These are phyloP conservation scores for Aspergillus quadricinctus DNA, from an alignment of 2,329 filamentous ascomycete species.

Conservation along the genomic window DNA sequence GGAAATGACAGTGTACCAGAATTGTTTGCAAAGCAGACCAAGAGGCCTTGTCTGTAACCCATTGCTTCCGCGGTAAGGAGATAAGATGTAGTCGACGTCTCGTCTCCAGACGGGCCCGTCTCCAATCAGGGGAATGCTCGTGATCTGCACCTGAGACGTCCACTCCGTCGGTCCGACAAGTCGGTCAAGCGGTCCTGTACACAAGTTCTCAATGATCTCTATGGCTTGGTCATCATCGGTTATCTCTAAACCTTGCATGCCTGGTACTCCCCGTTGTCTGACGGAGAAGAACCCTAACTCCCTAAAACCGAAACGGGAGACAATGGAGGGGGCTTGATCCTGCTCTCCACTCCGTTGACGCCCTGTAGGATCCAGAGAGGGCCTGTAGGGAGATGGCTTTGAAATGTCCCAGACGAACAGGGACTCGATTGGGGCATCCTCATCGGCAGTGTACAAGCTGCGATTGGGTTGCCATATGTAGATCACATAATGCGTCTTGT, in stretches of 20 bases:
- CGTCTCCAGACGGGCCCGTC: constrained; percentile 50
- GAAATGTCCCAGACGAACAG: constrained; percentile 59
- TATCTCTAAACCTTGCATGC: constrained; percentile 49
- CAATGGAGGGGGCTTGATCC: constrained; percentile 39
- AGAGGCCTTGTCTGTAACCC: constrained; percentile 32
- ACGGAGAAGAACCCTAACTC: constrained; percentile 53
- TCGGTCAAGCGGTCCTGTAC: constrained; percentile 47
- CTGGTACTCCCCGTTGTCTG: constrained; percentile 50
- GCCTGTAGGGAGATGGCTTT: constrained; percentile 44
- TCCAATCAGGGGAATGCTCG: constrained; percentile 51
- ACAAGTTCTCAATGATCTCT: constrained; percentile 55
- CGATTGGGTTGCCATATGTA: constrained; percentile 60
- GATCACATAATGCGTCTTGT: constrained; percentile 55
- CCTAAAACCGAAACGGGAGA: constrained; percentile 48
- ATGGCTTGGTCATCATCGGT: constrained; percentile 46
- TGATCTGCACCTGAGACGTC: constrained; percentile 45
- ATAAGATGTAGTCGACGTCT: constrained; percentile 42
- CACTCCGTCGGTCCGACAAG: constrained; percentile 39
- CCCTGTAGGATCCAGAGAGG: constrained; percentile 48
- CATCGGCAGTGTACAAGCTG: constrained; percentile 49
- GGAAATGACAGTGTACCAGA: constrained; percentile 37
- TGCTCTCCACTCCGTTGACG: constrained; percentile 28
- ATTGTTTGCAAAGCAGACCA: constrained; percentile 17
- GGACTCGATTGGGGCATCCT: constrained; percentile 55
- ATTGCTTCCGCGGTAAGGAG: constrained; percentile 43